Evolutionary conservation across 306 rosid species (phyloP), one percentile per base, ranked within the genome.

Genomic region (Fragaria ananassa): DNA sequence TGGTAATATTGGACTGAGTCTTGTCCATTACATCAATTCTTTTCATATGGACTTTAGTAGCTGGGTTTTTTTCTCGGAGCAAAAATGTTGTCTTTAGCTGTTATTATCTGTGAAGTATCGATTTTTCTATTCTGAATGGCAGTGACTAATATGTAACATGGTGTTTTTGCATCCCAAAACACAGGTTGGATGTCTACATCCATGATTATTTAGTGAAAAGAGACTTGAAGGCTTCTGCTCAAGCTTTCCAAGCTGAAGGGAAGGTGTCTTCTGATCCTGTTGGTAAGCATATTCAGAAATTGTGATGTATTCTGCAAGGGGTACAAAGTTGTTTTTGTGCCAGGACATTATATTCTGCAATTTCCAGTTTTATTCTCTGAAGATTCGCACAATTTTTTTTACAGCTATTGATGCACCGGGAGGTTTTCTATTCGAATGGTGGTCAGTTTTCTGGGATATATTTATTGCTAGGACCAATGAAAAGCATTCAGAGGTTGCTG

Each of bases 401-500:
- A 63, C 91, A 96, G 99, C 99, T 57, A 96, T 96, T 82, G 99
- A 96, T 88, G 99, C 99, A 8, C 99, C 99, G 0, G 98, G 99
- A 70, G 99, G 99, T 66, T 96, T 96, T 84, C 88, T 96, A 70
- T 96, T 96, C 10, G 99, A 96, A 80, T 95, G 99, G 99, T 95
- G 99, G 99, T 95, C 99, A 10, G 97, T 95, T 84, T 95, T 95
- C 91, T 95, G 99, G 99, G 99, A 96, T 81, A 96, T 96, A 69
- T 96, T 96, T 75, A 96, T 96, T 79, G 99, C 99, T 56, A 87
- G 99, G 85, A 96, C 99, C 65, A 92, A 96, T 83, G 99, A 96
- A 92, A 96, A 96, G 84, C 99, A 96, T 83, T 96, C 99, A 0
- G 98, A 96, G 79, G 97, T 92, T 74, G 99, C 99, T 62, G 98